Evolutionary conservation across 192 early-diverging fungal genomes (phyloP).

Genomic region (Coemansia sp.): DNA sequence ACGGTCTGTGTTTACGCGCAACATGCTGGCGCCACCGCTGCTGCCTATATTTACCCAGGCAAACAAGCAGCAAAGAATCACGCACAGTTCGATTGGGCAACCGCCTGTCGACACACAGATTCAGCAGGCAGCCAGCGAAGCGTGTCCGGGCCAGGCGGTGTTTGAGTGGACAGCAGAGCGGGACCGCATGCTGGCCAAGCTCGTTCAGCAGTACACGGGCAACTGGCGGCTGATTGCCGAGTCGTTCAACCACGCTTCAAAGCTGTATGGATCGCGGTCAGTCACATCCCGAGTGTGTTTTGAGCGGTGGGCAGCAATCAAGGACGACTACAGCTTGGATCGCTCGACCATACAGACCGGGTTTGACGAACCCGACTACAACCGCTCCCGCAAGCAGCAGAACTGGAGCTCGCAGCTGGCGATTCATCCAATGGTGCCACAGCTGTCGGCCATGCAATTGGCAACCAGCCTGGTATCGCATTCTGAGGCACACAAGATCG

Average conservation of each 20-base stretch:
- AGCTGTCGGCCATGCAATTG: constrained; percentile 41
- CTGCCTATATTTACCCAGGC: constrained; percentile 50
- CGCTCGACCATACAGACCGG: constrained; percentile 38
- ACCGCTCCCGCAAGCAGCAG: constrained; percentile 22
- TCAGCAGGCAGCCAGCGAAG: constrained; percentile 41
- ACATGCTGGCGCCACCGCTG: constrained; percentile 42
- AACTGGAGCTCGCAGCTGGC: constrained; percentile 30
- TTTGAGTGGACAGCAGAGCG: constrained; percentile 49
- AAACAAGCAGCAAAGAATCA: constrained; percentile 34
- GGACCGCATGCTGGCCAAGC: constrained; percentile 41
- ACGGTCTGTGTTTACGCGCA: constrained; percentile 45
- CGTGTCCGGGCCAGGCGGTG: constrained; percentile 45
- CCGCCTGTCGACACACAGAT: constrained; percentile 38
- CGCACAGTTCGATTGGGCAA: constrained; percentile 22
- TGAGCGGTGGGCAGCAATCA: constrained; percentile 48
- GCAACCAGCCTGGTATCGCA: constrained; percentile 38
- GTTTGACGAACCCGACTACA: constrained; percentile 48
- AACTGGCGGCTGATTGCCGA: constrained; percentile 51
- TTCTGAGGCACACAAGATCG: constrained; percentile 25
- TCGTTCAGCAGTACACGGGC: constrained; percentile 45
- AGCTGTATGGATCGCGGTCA: constrained; percentile 37
- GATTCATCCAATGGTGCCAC: constrained; percentile 18
- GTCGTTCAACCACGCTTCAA: constrained; percentile 41
- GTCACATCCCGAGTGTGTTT: constrained; percentile 34
- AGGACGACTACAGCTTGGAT: constrained; percentile 44